phyloP scores from a whole-genome alignment of 1,284 basidiomycete genomes.

The Vanrija humicola region DNA sequence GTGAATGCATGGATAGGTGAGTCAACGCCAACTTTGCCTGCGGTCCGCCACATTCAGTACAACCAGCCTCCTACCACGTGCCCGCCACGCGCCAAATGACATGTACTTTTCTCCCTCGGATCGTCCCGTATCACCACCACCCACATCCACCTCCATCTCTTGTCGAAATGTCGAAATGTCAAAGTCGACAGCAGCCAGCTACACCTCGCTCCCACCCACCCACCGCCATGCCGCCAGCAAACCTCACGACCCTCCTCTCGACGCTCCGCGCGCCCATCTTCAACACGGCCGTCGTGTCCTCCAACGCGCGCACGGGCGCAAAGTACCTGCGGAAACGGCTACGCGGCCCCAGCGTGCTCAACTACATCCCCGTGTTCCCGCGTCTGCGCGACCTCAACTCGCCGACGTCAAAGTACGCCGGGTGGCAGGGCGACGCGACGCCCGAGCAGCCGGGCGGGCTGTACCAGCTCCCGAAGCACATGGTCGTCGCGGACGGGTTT shows the following conservation, averaged over 20 bases:
- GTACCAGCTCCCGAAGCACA: slow-evolving; percentile 11
- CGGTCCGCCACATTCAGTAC: too few species aligned
- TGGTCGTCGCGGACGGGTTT: slow-evolving; percentile 23
- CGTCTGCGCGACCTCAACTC: slow-evolving; percentile 18
- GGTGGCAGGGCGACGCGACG: slow-evolving; percentile 22
- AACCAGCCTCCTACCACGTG: too few species aligned
- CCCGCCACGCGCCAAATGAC: too few species aligned
- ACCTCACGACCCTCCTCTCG: slow-evolving; percentile 30
- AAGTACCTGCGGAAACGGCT: slow-evolving; percentile 75
- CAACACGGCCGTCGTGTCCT: slow-evolving; percentile 77
- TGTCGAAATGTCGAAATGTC: background rate
- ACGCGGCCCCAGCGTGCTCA: slow-evolving; percentile 69
- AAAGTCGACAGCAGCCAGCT: background rate
- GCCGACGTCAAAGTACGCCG: slow-evolving; percentile 19
- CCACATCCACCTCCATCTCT: too few species aligned
- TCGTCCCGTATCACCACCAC: too few species aligned
- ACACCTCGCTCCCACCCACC: background rate
- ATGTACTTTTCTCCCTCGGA: too few species aligned
- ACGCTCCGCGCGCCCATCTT: slow-evolving; percentile 57
- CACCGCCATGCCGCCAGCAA: slow-evolving; percentile 10
- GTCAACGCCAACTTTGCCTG: too few species aligned
- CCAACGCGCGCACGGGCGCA: slow-evolving; percentile 68
- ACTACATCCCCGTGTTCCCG: slow-evolving; percentile 56
- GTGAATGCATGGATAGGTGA: too few species aligned
- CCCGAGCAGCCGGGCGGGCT: background rate